phyloP scores from a whole-genome alignment of 208 protist species.

The Blastocrithidia nonstop region DNA sequence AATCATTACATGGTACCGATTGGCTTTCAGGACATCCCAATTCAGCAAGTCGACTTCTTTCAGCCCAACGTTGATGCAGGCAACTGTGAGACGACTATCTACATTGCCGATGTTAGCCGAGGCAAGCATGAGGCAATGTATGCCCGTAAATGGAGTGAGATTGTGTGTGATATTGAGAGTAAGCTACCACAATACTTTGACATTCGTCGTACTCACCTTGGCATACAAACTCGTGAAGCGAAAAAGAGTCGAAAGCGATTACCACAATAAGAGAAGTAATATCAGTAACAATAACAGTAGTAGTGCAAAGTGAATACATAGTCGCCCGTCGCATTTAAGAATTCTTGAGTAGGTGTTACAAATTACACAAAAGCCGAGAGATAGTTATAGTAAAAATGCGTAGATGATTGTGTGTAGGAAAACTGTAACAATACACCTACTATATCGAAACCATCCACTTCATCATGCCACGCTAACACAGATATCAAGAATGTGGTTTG shows the following conservation, averaged over 20 bases:
- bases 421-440: no score
- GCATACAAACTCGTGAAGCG: conserved; percentile 11
- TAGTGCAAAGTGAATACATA: no score
- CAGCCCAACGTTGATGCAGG: conserved; percentile 14
- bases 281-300: not conserved
- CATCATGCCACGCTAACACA: no score
- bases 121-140: conserved; percentile 77
- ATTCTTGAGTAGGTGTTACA: no score
- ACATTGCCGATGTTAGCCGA: conserved; percentile 83
- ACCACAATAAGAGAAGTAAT: not conserved
- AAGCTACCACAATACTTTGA: conserved; percentile 69
- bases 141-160: conserved; percentile 61
- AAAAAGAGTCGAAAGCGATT: not conserved
- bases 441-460: no score
- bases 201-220: conserved; percentile 74
- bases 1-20: conserved; percentile 90
- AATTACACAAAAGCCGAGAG: no score
- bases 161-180: conserved; percentile 73
- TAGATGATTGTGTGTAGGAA: no score
- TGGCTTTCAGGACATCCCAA: conserved; percentile 78
- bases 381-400: no score
- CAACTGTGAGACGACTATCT: conserved; percentile 65
- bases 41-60: conserved; percentile 55
- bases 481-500: no score
- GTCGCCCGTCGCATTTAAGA: no score